A percentile compares a stretch with the other conserved stretches of the same genome.
Evolutionary conservation across 192 early-diverging fungal genomes (phyloP).

Genomic region (Gigaspora rosea): DNA sequence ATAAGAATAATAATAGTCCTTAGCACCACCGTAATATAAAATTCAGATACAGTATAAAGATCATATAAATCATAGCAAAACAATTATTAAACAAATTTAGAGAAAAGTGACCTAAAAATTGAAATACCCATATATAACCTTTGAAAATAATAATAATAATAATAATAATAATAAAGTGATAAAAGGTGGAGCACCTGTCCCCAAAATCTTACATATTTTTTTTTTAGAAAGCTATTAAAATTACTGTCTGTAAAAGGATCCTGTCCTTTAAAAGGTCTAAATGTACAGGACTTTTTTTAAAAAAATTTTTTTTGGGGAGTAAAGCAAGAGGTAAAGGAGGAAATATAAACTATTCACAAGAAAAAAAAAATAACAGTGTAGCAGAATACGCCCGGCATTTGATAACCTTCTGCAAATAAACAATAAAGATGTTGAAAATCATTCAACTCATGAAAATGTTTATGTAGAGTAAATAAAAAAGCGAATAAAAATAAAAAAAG

Average conservation of each 20-base stretch:
- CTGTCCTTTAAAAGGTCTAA: slow-evolving; percentile 19
- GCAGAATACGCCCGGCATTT: not conserved
- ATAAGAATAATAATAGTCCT: no score
- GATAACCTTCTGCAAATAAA: not conserved
- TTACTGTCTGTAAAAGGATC: not conserved
- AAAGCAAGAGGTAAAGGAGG: not conserved
- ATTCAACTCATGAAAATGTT: slow-evolving; percentile 7
- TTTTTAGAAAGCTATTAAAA: slow-evolving; percentile 23
- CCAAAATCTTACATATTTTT: slow-evolving; percentile 6
- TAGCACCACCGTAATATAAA: no score
- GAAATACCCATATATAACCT: no score
- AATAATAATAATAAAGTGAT: not conserved
- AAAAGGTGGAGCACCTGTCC: slow-evolving; percentile 29
- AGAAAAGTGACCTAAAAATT: no score
- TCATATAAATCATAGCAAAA: no score
- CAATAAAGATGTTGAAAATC: not conserved
- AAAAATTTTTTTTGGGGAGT: not conserved
- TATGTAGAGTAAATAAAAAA: not conserved
- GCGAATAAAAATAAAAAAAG: not conserved
- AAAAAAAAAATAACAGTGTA: slow-evolving; percentile 17
- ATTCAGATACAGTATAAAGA: no score
- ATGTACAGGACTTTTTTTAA: slow-evolving; percentile 11
- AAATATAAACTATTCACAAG: slow-evolving; percentile 27
- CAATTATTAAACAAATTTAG: no score
- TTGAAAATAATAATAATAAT: no score